Percentiles rank a stretch among this genome's conserved stretches.
phyloP scores from a whole-genome alignment of 2,329 filamentous ascomycete species.

The Colletotrichum lini region DNA sequence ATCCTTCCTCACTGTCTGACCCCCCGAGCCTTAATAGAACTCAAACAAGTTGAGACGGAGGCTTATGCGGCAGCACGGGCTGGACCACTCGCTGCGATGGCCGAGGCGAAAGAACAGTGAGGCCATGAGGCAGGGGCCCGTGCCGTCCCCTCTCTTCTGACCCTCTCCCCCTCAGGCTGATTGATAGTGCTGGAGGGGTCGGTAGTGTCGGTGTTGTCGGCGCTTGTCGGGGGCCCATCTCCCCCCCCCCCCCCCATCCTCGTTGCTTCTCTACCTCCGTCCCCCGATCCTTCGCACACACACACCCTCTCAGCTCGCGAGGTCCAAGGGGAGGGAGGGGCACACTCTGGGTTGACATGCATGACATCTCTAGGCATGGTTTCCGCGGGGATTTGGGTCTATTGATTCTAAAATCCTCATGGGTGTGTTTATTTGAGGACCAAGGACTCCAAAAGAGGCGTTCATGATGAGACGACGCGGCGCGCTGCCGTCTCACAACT shows the following conservation, averaged over 20 bases:
- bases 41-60: slow-evolving; percentile 42
- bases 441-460: slow-evolving; percentile 9
- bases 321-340: neutral
- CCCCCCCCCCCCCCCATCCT: too few species aligned
- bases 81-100: slow-evolving; percentile 10
- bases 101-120: slow-evolving; percentile 13
- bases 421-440: slow-evolving; percentile 5
- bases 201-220: neutral
- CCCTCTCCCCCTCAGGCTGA: neutral
- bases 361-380: slow-evolving; percentile 21
- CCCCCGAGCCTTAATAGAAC: slow-evolving; percentile 37
- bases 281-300: neutral
- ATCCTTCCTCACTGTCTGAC: slow-evolving; percentile 32
- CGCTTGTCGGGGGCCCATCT: neutral
- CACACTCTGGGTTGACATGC: slow-evolving; percentile 27
- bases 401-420: slow-evolving; percentile 1
- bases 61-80: slow-evolving; percentile 40
- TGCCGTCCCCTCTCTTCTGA: neutral
- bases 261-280: slow-evolving; percentile 11
- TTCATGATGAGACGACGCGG: slow-evolving; percentile 39
- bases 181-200: neutral
- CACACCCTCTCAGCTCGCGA: neutral
- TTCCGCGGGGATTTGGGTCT: slow-evolving; percentile 14
- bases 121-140: slow-evolving; percentile 38
- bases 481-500: slow-evolving; percentile 35